Conservation (phyloP, 257 asterid genomes). For the Solanum chilense region DNA sequence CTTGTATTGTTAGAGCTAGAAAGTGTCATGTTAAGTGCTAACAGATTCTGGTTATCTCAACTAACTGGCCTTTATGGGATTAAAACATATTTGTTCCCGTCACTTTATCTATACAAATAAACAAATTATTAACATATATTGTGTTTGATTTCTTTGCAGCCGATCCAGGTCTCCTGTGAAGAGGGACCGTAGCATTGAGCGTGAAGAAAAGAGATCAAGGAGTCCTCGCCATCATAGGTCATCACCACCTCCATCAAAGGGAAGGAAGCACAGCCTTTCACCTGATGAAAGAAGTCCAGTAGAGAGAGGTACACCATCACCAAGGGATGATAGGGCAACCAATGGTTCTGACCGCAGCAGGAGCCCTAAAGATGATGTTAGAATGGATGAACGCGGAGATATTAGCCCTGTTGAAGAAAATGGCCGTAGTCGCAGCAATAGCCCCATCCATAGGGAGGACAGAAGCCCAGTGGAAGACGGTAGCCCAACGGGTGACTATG, state of each 20-base stretch:
- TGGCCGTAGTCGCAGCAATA: constrained; percentile 22
- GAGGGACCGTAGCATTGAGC: constrained; percentile 35
- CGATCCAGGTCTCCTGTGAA: constrained; percentile 42
- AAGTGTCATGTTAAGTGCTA: background rate
- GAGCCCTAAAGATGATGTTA: constrained; percentile 22
- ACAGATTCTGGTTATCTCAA: background rate
- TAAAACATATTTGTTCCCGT: background rate
- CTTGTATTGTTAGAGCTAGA: background rate
- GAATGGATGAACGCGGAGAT: constrained; percentile 2
- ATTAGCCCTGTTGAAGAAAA: constrained; percentile 34
- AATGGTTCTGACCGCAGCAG: constrained; percentile 28
- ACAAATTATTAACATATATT: background rate
- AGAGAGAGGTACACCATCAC: constrained; percentile 30
- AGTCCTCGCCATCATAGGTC: constrained; percentile 29
- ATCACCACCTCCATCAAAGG: constrained; percentile 25
- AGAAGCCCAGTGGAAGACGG: constrained; percentile 16
- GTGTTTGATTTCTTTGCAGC: constrained; percentile 12
- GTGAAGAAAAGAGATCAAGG: constrained; percentile 36
- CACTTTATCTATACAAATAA: background rate
- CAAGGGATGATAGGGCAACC: constrained; percentile 19
- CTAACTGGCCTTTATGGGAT: background rate
- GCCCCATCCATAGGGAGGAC: constrained; percentile 23
- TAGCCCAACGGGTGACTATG: constrained; percentile 11
- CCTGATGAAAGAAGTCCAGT: constrained; percentile 40
- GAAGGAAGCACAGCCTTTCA: constrained; percentile 13